phyloP scores from a whole-genome alignment of 1,284 basidiomycete species.

The Peniophora sp. region DNA sequence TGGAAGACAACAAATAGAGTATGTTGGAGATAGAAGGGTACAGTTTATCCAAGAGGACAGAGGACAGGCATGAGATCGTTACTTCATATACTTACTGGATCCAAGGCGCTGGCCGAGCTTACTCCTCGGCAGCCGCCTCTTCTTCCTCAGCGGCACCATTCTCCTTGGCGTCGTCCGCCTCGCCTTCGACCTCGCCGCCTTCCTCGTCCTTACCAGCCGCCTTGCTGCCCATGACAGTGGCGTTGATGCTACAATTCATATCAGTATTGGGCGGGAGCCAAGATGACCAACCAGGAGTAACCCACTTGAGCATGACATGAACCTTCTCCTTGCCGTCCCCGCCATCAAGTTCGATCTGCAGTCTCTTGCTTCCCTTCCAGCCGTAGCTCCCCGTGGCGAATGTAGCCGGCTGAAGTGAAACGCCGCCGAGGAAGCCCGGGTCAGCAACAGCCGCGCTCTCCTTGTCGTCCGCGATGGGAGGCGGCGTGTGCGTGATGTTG shows the following conservation, averaged over 20 bases:
- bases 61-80: not conserved
- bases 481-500: slow-evolving; percentile 61
- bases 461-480: slow-evolving; percentile 31
- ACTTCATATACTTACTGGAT: not conserved
- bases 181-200: slow-evolving; percentile 16
- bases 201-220: slow-evolving; percentile 33
- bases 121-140: slow-evolving; percentile 8
- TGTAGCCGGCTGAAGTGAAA: slow-evolving; percentile 46
- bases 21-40: not conserved
- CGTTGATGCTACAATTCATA: slow-evolving; percentile 52
- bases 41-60: not conserved
- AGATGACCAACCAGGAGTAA: slow-evolving; percentile 14
- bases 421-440: slow-evolving; percentile 52
- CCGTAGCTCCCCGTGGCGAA: slow-evolving; percentile 73
- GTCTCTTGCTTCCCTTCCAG: slow-evolving; percentile 69
- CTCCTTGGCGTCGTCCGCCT: slow-evolving; percentile 15
- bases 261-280: too few species aligned
- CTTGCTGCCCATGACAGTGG: slow-evolving; percentile 71
- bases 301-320: slow-evolving; percentile 68
- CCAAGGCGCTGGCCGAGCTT: not conserved
- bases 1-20: not conserved
- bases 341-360: slow-evolving; percentile 56
- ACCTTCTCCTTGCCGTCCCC: slow-evolving; percentile 54
- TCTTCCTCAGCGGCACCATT: slow-evolving; percentile 17
- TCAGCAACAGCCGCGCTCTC: slow-evolving; percentile 34